A percentile compares a stretch with the other conserved stretches of the same genome.
Evolutionary conservation across 257 asterid species (phyloP).

Genomic region (Gardenia jasminoides): DNA sequence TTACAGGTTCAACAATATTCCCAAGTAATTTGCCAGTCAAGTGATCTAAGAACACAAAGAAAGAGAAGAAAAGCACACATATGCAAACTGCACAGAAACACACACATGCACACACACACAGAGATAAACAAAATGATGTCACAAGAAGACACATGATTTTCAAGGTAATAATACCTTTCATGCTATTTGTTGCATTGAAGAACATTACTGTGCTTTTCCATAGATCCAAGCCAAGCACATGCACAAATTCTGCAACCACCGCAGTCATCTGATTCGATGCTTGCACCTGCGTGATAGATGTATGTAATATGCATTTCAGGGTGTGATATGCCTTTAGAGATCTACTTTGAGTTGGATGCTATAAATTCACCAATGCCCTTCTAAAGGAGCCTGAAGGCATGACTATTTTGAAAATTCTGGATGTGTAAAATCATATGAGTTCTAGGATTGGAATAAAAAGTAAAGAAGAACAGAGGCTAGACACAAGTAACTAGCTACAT

Average conservation of each 20-base stretch:
- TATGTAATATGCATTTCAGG: not conserved
- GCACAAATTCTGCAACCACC: conserved; percentile 84
- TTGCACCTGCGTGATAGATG: not conserved
- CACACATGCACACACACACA: too few species aligned
- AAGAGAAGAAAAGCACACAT: too few species aligned
- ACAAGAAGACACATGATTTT: not conserved
- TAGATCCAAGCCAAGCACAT: conserved; percentile 68
- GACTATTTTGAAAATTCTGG: not conserved
- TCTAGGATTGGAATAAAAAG: not conserved
- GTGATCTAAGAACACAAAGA: too few species aligned
- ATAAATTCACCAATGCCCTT: too few species aligned
- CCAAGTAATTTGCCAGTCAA: not conserved
- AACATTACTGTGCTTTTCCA: conserved; percentile 52
- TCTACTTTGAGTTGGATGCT: not conserved
- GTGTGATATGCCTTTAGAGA: not conserved
- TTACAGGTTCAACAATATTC: not conserved
- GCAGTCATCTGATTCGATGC: conserved; percentile 41
- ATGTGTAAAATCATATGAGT: not conserved
- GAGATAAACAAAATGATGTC: not conserved
- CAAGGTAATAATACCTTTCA: not conserved
- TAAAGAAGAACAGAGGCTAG: too few species aligned
- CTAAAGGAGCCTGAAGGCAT: not conserved
- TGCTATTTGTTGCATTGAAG: too few species aligned
- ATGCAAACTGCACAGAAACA: too few species aligned
- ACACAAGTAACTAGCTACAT: too few species aligned